A percentile compares a stretch with the other conserved stretches of the same genome.
These are phyloP conservation scores for Phialophora tarda DNA, from an alignment of 2,329 filamentous ascomycete species.

Conservation along the genomic window DNA sequence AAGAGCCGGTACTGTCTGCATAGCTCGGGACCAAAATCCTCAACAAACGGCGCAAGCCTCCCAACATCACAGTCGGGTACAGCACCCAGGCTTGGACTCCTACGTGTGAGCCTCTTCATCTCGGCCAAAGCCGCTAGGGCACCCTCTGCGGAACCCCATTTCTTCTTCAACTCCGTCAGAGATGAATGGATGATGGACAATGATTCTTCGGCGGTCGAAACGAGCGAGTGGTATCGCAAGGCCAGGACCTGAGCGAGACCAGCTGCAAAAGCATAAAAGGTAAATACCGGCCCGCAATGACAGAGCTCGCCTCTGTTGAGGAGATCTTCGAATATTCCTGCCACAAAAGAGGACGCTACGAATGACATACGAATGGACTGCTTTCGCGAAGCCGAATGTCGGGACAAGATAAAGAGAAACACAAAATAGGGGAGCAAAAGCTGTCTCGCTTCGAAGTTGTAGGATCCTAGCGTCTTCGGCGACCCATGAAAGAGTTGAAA, in stretches of 20 bases:
- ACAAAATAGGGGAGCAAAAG: constrained; percentile 32
- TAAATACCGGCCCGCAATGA: constrained; percentile 23
- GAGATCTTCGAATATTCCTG: constrained; percentile 51
- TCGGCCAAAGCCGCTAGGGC: constrained; percentile 12
- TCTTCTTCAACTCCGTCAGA: constrained; percentile 15
- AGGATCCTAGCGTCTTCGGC: constrained; percentile 14
- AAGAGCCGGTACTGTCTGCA: constrained; percentile 19
- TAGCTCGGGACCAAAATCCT: constrained; percentile 25
- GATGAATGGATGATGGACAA: constrained; percentile 20
- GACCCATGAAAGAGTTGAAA: constrained; percentile 25
- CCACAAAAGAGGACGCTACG: constrained; percentile 50
- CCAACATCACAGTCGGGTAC: neutral
- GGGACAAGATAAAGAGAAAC: constrained; percentile 42
- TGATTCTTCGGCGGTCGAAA: constrained; percentile 11
- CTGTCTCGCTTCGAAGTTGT: constrained; percentile 29
- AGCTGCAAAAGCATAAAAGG: constrained; percentile 26
- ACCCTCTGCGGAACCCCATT: constrained; percentile 26
- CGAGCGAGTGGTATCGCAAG: constrained; percentile 7
- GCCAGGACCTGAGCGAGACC: constrained; percentile 23
- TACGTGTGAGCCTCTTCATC: constrained; percentile 17
- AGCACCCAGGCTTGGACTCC: constrained; percentile 2
- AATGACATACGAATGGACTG: constrained; percentile 47
- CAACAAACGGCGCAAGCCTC: constrained; percentile 17
- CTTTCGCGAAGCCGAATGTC: constrained; percentile 41
- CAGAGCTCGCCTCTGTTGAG: constrained; percentile 47